Evolutionary conservation across 2,329 filamentous ascomycete genomes (phyloP).

Genomic region (Fusarium sp.): DNA sequence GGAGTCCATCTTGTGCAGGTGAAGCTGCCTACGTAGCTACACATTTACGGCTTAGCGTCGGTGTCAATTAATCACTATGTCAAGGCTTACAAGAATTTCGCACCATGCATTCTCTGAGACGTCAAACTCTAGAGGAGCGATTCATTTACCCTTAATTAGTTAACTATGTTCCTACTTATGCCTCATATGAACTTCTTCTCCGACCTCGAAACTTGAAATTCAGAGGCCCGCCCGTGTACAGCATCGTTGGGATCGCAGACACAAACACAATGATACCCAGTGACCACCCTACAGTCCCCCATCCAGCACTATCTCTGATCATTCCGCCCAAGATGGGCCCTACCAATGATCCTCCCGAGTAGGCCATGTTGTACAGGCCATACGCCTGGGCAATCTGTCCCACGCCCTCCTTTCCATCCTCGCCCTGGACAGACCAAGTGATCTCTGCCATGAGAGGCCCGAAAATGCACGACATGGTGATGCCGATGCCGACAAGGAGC

Average conservation of each 20-base stretch:
- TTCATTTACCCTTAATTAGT: not conserved
- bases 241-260: conserved; percentile 44
- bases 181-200: not conserved
- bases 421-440: conserved; percentile 47
- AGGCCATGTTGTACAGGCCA: conserved; percentile 53
- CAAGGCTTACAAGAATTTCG: not conserved
- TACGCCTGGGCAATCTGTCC: conserved; percentile 52
- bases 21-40: conserved; percentile 24
- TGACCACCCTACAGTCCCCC: conserved; percentile 50
- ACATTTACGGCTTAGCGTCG: conserved; percentile 36
- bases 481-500: conserved; percentile 48
- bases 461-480: conserved; percentile 49
- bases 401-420: conserved; percentile 34
- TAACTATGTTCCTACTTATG: not conserved
- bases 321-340: conserved; percentile 52
- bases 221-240: conserved; percentile 49
- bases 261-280: conserved; percentile 46
- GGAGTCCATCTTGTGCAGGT: not conserved
- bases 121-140: not conserved
- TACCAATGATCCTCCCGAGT: conserved; percentile 48
- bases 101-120: conserved; percentile 1
- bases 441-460: conserved; percentile 53
- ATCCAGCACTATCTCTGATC: conserved; percentile 49
- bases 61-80: not conserved
- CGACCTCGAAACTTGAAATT: conserved; percentile 43